Conservation (phyloP, 495 filamentous ascomycete genomes). For the Amphirosellinia nigrospora region DNA sequence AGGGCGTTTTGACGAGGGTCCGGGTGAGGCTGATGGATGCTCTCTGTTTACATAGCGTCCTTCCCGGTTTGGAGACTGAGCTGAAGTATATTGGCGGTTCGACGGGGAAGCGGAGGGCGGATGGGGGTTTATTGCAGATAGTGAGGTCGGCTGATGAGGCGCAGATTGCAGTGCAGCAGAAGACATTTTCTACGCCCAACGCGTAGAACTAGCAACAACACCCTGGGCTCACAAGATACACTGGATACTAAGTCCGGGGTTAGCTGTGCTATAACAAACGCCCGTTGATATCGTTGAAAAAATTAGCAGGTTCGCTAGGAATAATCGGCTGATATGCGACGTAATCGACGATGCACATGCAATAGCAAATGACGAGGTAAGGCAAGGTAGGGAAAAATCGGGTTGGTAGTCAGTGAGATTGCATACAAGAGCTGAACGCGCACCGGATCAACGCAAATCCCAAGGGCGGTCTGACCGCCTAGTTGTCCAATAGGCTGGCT, state of each 20-base stretch:
- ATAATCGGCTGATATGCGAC: constrained; percentile 14
- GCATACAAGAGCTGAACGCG: constrained; percentile 21
- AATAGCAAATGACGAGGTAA: constrained; percentile 12
- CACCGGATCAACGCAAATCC: constrained; percentile 27
- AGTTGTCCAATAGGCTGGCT: constrained; percentile 38
- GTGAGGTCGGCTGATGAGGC: constrained; percentile 56
- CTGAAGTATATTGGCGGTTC: constrained; percentile 51
- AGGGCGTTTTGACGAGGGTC: constrained; percentile 50
- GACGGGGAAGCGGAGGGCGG: constrained; percentile 52
- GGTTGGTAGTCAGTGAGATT: constrained; percentile 8
- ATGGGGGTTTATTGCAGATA: constrained; percentile 53
- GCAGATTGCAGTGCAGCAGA: constrained; percentile 63
- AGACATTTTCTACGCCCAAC: constrained; percentile 54
- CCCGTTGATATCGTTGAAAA: constrained; percentile 12
- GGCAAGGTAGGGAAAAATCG: constrained; percentile 13
- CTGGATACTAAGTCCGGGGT: neutral
- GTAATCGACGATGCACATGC: constrained; percentile 14
- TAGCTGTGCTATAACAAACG: neutral
- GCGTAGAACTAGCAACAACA: constrained; percentile 29
- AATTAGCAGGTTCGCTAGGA: constrained; percentile 4
- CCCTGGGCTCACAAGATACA: constrained; percentile 19
- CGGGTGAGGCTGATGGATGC: constrained; percentile 42
- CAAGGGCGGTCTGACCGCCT: constrained; percentile 38
- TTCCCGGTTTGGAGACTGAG: constrained; percentile 50
- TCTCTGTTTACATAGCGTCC: constrained; percentile 51